Evolutionary conservation across 768 basidiomycete genomes (phyloP), one percentile per base, ranked within the genome.

Genomic region (Lyophyllum semitale): DNA sequence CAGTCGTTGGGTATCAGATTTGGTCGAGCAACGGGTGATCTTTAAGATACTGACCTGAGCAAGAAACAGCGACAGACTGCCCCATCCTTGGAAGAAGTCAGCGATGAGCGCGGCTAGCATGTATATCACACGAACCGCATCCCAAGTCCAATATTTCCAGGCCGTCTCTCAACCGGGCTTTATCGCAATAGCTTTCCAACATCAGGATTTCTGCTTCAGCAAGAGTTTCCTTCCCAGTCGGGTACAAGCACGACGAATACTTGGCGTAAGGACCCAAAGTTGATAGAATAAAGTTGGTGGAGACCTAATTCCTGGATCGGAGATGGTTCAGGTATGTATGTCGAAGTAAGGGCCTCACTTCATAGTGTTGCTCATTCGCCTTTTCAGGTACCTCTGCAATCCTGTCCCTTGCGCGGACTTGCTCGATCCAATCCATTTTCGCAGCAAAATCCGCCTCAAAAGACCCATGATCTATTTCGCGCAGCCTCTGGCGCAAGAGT

Each of bases 311-410:
- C 15, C 33, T 27, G 46, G 20, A 15, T 48, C 43, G 49, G 37
- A 26, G 38, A 2, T 38, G n/a, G 3, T 35, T 13, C 27, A 12
- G 23, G 37, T 29, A 22, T 22, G 0, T 41, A 29, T 38, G 48
- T 45, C 25, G 25, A 52, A 30, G 20, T 15, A 32, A 5, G 33
- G 26, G 12, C 66, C 67, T 60, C 53, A 85, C 87, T 73, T 89
- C 87, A 66, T 89, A 89, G 62, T 89, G 87, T 66, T 89, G 88
- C 63, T 89, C 84, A 59, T 90, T 89, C 18, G 87, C 88, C 63
- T 85, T 85, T 35, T 83, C 78, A 0, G 86, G 79, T 11, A 81
- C 75, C 55, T 82, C 84, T 3, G 87, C 86, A 55, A 88, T 88
- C 26, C 73, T 77, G 3, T 59, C 63, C 15, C 82, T 70, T 0